Base-by-base conservation (phyloP, 169 alveolate species). In the Plasmodium cynomolgi region DNA sequence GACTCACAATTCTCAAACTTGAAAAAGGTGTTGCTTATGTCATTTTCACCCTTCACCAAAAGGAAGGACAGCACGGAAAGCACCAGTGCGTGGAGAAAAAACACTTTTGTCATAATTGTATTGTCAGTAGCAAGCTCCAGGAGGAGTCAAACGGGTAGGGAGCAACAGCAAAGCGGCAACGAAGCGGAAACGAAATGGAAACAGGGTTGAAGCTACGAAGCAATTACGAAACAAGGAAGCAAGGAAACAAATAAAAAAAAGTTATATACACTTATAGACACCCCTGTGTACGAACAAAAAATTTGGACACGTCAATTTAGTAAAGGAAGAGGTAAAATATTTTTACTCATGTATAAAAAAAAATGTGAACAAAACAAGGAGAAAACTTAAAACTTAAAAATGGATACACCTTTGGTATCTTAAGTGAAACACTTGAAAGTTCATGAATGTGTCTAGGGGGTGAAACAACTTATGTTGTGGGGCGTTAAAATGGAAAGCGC, bases 1-100 rank as follows among this genome's bases (percentile, higher is more conserved):
- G 94, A 79, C 47, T 90, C 85, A 72, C 94, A 90, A 68, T 44
- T 80, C 17, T 90, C 94, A 68, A 90, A 90, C 73, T 90, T 90
- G 39, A 90, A 90, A 80, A 90, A 90, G 11, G 94, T 90, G 50
- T 90, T 90, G 58, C 91, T 90, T 29, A 90, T 29, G 84, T 90
- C 94, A 62, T 90, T 80, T 56, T 80, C 94, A 41, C 84, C 74
- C 20, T 90, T 90, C 82, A 80, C 94, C 72, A 80, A 90, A 80
- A 90, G 37, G 73, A 80, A 56, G 37, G n/a, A 68, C 50, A 62
- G 83, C 73, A 80, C 31, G 82, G 83, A 33, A 62, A 58, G 20
- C 73, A 81, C 54, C 34, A 90, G 37, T 44, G 72, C 90, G 72
- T 80, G 44, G 73, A 62, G 81, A 81, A 54, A 80, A 90, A 90